Conservation (phyloP, 202 grass and related monocot genomes). For the Setaria italica region DNA sequence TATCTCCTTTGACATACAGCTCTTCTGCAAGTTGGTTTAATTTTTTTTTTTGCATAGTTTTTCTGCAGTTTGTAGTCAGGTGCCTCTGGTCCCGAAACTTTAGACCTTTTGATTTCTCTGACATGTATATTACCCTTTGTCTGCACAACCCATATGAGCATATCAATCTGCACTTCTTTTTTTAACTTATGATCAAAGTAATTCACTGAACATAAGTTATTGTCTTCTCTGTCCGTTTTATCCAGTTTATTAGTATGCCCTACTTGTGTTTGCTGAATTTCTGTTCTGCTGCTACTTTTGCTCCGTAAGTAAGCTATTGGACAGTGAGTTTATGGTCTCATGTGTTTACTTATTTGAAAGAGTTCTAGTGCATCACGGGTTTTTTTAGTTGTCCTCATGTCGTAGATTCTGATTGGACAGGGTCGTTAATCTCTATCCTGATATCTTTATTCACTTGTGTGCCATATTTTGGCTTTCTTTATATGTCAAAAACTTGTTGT, state of each 20-base stretch:
- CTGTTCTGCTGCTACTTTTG: background rate
- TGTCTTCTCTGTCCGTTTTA: background rate
- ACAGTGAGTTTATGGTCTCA: background rate
- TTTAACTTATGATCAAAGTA: slow-evolving; percentile 22
- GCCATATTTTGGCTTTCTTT: slow-evolving; percentile 11
- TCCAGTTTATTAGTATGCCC: background rate
- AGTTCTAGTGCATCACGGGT: background rate
- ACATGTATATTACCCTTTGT: background rate
- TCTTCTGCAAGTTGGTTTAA: background rate
- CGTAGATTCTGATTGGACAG: slow-evolving; percentile 6
- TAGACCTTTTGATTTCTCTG: background rate
- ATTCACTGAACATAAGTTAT: background rate
- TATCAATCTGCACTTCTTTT: background rate
- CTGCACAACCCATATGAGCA: background rate
- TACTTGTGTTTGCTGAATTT: slow-evolving; percentile 13
- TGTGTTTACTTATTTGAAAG: slow-evolving; percentile 24
- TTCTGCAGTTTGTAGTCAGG: background rate
- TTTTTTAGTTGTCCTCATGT: background rate
- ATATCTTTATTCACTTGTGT: background rate
- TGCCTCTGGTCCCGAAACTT: background rate
- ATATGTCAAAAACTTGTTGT: background rate
- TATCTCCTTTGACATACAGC: background rate
- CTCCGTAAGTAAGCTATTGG: background rate
- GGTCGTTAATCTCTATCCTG: background rate
- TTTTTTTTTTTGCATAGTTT: background rate